Conservation (phyloP, 495 filamentous ascomycete species). For the Zalerion maritima region DNA sequence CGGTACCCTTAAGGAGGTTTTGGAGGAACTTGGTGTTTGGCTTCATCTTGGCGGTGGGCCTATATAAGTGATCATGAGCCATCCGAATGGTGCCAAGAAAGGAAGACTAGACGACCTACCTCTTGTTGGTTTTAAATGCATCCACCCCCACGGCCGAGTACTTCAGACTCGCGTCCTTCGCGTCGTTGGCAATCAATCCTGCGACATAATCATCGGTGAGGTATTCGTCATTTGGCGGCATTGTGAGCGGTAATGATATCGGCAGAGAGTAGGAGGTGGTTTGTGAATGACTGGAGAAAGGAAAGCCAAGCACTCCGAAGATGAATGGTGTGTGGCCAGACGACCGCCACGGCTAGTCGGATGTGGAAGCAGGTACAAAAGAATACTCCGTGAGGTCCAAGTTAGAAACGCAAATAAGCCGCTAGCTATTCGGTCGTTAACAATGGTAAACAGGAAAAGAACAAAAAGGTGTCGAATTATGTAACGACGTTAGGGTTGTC, state of each 20-base stretch:
- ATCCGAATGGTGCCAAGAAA: conserved; percentile 5
- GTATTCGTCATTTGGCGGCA: conserved; percentile 21
- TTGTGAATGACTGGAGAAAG: not conserved
- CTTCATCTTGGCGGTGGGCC: conserved; percentile 56
- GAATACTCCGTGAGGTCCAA: too few relatives aligned
- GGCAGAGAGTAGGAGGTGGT: not conserved
- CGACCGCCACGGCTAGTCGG: too few relatives aligned
- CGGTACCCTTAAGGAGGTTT: conserved; percentile 77
- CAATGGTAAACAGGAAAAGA: too few relatives aligned
- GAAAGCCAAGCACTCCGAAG: too few relatives aligned
- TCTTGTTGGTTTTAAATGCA: conserved; percentile 48
- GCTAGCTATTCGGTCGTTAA: too few relatives aligned
- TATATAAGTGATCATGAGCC: conserved; percentile 9
- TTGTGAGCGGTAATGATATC: not conserved
- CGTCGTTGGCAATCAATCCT: conserved; percentile 56
- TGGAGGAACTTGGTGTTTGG: conserved; percentile 83
- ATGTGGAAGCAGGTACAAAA: too few relatives aligned
- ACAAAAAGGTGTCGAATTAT: too few relatives aligned
- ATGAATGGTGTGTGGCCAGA: too few relatives aligned
- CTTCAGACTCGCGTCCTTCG: conserved; percentile 47
- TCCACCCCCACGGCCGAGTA: conserved; percentile 61
- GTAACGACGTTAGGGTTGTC: too few relatives aligned
- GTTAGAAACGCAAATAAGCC: too few relatives aligned
- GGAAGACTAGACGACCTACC: conserved; percentile 32
- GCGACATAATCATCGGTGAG: conserved; percentile 64